Conservation (phyloP, 371 early-diverging fungal species). For the Apophysomyces elegans region DNA sequence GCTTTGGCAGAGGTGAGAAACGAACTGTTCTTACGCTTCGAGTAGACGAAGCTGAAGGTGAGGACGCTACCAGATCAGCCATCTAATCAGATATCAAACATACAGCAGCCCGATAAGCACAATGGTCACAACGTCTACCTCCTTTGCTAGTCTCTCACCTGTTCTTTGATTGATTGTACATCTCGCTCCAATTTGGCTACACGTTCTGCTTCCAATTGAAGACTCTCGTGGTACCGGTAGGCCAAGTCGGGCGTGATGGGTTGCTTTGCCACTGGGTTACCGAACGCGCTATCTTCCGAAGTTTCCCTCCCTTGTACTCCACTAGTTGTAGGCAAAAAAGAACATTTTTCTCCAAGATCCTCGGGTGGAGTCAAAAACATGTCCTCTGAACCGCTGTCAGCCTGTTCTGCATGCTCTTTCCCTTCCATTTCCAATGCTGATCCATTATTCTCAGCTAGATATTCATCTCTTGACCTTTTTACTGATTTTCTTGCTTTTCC, state of each 20-base stretch:
- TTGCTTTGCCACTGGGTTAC: neutral
- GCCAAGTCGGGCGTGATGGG: neutral
- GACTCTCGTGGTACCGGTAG: slow-evolving; percentile 3
- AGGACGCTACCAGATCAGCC: slow-evolving; percentile 1
- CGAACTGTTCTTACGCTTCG: neutral
- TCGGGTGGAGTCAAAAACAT: neutral
- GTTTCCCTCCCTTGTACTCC: neutral
- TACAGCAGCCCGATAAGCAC: too few relatives aligned
- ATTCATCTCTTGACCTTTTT: too few relatives aligned
- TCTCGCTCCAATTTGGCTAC: slow-evolving; percentile 14
- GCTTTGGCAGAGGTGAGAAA: neutral
- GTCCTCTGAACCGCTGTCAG: neutral
- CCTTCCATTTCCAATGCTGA: too few relatives aligned
- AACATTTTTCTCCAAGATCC: neutral
- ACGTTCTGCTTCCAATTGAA: slow-evolving; percentile 5
- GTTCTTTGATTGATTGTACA: slow-evolving; percentile 14
- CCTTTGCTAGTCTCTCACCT: neutral
- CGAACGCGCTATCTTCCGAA: neutral
- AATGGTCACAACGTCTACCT: neutral
- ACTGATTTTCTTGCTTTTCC: neutral
- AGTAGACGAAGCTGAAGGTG: neutral
- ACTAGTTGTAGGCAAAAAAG: neutral
- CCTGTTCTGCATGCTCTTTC: neutral
- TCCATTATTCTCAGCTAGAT: too few relatives aligned
- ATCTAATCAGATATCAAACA: neutral